Evolutionary conservation across 2,329 filamentous ascomycete species (phyloP), one percentile per base, ranked within the genome.

Genomic region (Annulohypoxylon truncatum): DNA sequence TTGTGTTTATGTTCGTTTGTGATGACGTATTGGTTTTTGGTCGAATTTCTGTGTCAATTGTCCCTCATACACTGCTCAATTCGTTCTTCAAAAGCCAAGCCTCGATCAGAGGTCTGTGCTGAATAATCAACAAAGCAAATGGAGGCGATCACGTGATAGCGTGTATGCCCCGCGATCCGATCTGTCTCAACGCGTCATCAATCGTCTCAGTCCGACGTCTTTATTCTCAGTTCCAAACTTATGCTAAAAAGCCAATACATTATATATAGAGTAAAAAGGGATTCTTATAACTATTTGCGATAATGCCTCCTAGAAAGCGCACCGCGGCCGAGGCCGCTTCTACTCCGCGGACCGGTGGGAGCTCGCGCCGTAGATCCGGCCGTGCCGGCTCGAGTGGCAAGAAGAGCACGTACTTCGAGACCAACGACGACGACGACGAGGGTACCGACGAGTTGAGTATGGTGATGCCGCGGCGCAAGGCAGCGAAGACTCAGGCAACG

Each of bases 401-500:
- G 68, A 86, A 81, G 77, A 87, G 84, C 76, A 77, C 76, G 15
- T 87, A 87, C 72, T 87, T 87, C 71, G 84, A 85, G 61, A 73
- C 65, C 53, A 72, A 73, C 60, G 70, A 71, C 44, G 66, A 61
- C 40, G 67, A 71, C 22, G 71, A 74, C 15, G 64, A 38, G 10
- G 35, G 15, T 15, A 38, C 69, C 15, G 64, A 70, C 2, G 70
- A 74, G 4, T 66, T 58, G 13, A 50, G 56, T 29, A 44, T 48
- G 22, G 69, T 10, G 24, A 29, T 47, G 1, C 70, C 69, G 1
- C 70, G 72, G 22, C 68, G 66, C 13, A 73, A 73, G 46, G 33
- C 42, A 24, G 50, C 54, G 6, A 73, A 70, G 53, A 68, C 51
- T 15, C n/a, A 46, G 3, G 50, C 46, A 9, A 64, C 29, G 22